Conservation (phyloP, 2,329 filamentous ascomycete species). For the Neonectria ditissima region DNA sequence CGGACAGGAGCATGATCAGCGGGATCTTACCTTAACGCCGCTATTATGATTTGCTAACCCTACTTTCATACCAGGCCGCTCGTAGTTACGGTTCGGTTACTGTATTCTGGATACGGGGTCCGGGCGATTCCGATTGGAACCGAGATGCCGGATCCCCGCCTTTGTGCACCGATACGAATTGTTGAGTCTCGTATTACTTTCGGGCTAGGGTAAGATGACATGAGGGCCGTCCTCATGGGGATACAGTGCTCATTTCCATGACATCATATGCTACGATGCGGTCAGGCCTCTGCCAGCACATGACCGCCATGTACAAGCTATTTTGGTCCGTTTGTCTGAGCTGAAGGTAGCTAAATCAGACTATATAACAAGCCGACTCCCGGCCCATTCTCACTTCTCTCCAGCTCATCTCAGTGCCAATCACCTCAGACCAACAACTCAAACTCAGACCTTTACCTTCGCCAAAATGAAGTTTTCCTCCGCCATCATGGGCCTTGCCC, state of each 20-base stretch:
- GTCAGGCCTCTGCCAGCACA: neutral
- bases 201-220: neutral
- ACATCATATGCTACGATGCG: neutral
- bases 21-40: neutral
- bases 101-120: neutral
- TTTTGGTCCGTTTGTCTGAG: neutral
- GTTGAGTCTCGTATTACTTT: neutral
- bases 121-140: neutral
- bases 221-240: neutral
- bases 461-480: conserved; percentile 48
- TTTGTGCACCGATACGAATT: neutral
- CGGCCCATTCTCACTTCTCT: neutral
- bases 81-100: neutral
- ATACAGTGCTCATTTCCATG: neutral
- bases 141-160: neutral
- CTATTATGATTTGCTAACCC: neutral
- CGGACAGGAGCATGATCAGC: neutral
- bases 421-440: neutral
- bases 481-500: conserved; percentile 45
- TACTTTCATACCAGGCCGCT: neutral
- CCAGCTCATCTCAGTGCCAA: neutral
- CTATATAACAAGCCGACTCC: neutral
- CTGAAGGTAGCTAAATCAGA: neutral
- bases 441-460: neutral
- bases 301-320: neutral